A percentile compares a stretch with the other conserved stretches of the same genome.
phyloP scores from a whole-genome alignment of 441 rosid species.

The Adansonia gregorii region DNA sequence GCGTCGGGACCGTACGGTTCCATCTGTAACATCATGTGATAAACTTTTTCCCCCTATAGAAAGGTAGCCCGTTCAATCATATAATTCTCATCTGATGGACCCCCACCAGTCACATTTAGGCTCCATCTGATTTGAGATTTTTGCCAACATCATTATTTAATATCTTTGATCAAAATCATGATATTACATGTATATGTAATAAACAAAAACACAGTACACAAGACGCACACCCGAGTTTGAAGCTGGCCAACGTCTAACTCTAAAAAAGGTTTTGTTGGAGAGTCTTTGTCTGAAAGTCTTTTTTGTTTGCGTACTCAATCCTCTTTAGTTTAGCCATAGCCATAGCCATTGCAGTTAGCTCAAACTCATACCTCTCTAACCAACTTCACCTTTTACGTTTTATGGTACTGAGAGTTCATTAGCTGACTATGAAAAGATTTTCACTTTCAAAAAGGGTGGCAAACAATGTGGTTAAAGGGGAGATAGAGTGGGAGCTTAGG shows the following conservation, averaged over 20 bases:
- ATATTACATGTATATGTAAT: neutral
- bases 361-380: constrained; percentile 27
- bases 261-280: constrained; percentile 26
- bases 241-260: constrained; percentile 28
- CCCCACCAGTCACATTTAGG: neutral
- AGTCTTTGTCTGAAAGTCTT: constrained; percentile 32
- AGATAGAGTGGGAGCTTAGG: constrained; percentile 54
- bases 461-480: constrained; percentile 28
- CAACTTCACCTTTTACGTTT: constrained; percentile 23
- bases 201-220: neutral
- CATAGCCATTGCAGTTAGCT: constrained; percentile 25
- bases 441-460: constrained; percentile 34
- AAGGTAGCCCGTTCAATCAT: neutral
- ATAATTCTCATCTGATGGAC: neutral
- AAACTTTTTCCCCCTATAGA: neutral
- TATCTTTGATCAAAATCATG: neutral
- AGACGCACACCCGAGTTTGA: neutral
- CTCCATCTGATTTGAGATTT: neutral
- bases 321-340: neutral
- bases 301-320: constrained; percentile 38
- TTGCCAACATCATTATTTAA: neutral
- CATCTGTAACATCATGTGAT: constrained; percentile 5
- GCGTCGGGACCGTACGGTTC: neutral
- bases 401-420: constrained; percentile 10
- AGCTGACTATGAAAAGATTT: constrained; percentile 36